Base-by-base conservation (phyloP, 306 rosid genomes). In the Acacia acuminata region DNA sequence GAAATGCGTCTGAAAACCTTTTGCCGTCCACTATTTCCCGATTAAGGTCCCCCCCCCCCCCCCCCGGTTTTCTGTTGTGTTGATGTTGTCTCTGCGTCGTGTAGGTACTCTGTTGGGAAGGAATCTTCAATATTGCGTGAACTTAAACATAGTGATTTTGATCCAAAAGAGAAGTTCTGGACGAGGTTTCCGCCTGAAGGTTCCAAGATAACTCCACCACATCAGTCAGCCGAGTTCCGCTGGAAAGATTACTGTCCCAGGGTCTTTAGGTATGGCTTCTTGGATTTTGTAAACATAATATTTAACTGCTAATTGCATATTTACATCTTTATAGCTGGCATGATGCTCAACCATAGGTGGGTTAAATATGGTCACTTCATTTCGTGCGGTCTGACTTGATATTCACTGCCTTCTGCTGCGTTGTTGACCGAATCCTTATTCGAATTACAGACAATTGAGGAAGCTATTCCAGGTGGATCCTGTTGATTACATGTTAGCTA, bases 181-280 rank as follows among this genome's bases (percentile, higher is more conserved):
- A 96, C 97, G 0, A 90, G 95, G 88, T 96, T 96, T 89, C 98
- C 99, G 0, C 64, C 94, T 1, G 97, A 92, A 71, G 99, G 99
- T 60, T 94, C 99, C 5, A 96, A 86, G 88, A 80, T 74, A 78
- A 96, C 99, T 4, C 99, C 99, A 2, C 98, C 99, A 0, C 99
- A 96, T 85, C 98, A 88, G 64, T 96, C 98, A 0, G 73, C 71
- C 19, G 99, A 94, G 75, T 96, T 96, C 42, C 91, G 98, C 8
- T 96, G 99, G 99, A 96, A 96, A 85, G 98, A 96, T 79, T 96
- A 96, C 84, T 96, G 99, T 67, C 98, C 99, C 48, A 79, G 91
- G 94, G 99, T 96, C 69, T 96, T 96, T 64, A 92, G 99, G 99
- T 96, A 87, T 79, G 69, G 34, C 45, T 79, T 40, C 71, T 82